Percentiles rank a stretch among this genome's conserved stretches.
phyloP scores from a whole-genome alignment of 2,329 filamentous ascomycete species.

The Capronia epimyces region DNA sequence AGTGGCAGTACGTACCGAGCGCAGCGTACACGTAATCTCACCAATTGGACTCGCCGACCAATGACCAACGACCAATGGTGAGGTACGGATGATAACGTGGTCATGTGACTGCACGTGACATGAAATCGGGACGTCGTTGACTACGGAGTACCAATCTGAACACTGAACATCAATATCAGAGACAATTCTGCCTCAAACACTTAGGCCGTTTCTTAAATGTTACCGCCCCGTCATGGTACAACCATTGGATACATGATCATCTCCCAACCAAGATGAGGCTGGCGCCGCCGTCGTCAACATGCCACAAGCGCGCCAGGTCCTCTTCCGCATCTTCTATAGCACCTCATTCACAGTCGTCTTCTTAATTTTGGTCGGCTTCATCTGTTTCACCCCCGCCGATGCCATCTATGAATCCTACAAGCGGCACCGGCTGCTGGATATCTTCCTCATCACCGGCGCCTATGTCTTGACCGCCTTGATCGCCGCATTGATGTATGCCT shows the following conservation, averaged over 20 bases:
- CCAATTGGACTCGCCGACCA: too few relatives aligned
- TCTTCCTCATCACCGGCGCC: constrained; percentile 71
- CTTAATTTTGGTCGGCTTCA: constrained; percentile 64
- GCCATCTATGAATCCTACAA: constrained; percentile 69
- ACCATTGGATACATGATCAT: constrained; percentile 5
- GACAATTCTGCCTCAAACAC: too few relatives aligned
- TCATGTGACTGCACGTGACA: too few relatives aligned
- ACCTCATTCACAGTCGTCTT: constrained; percentile 71
- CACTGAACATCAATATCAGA: too few relatives aligned
- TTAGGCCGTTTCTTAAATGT: too few relatives aligned
- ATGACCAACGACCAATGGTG: too few relatives aligned
- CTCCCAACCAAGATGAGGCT: constrained; percentile 9
- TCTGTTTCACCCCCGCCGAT: constrained; percentile 76
- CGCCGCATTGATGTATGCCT: constrained; percentile 70
- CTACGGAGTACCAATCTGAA: too few relatives aligned
- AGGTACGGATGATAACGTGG: too few relatives aligned
- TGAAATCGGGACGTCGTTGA: too few relatives aligned
- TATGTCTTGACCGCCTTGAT: constrained; percentile 69
- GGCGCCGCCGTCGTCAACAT: constrained; percentile 6
- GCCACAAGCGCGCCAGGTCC: constrained; percentile 33
- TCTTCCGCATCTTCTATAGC: constrained; percentile 77
- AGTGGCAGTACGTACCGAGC: too few relatives aligned
- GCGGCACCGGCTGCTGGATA: constrained; percentile 65
- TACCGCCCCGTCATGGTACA: background rate
- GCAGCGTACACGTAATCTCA: too few relatives aligned